phyloP scores from a whole-genome alignment of 2,329 filamentous ascomycete genomes.

The Arthrobotrys sinensis region DNA sequence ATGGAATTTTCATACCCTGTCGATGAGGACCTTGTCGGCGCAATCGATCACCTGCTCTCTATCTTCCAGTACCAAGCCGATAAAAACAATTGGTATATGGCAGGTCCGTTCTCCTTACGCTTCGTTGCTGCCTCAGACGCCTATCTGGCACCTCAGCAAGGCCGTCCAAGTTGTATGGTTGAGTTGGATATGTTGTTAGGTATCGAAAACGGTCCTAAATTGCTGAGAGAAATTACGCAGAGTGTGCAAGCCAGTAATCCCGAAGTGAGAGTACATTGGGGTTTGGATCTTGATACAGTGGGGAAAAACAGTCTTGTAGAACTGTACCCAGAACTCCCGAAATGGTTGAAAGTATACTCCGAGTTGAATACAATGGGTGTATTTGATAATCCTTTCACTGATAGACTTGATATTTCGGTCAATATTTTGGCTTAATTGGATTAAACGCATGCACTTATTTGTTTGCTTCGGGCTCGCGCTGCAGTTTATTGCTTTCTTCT shows the following conservation, averaged over 20 bases:
- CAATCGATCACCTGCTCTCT: conserved; percentile 1
- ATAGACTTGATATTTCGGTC: neutral
- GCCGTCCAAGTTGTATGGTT: conserved; percentile 11
- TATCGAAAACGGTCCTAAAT: neutral
- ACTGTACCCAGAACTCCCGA: neutral
- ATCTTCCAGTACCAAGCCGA: conserved; percentile 14
- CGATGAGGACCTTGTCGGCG: neutral
- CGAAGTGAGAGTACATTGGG: conserved; percentile 26
- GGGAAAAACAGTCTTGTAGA: neutral
- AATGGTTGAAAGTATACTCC: neutral
- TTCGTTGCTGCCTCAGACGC: conserved; percentile 24
- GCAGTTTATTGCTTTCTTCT: no score
- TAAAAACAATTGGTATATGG: conserved; percentile 22
- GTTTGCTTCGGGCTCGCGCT: no score
- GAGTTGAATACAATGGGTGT: neutral
- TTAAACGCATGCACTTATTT: no score
- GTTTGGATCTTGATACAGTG: conserved; percentile 28
- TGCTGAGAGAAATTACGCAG: conserved; percentile 2
- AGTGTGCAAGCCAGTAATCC: conserved; percentile 2
- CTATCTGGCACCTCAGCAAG: conserved; percentile 4
- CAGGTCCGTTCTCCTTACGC: conserved; percentile 21
- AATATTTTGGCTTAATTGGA: neutral
- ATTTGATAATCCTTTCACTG: neutral
- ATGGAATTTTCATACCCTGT: conserved; percentile 14
- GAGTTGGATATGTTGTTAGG: conserved; percentile 20